Evolutionary conservation across 1,139 yeast genomes (phyloP).

Genomic region (Nakaseomyces glabratus): DNA sequence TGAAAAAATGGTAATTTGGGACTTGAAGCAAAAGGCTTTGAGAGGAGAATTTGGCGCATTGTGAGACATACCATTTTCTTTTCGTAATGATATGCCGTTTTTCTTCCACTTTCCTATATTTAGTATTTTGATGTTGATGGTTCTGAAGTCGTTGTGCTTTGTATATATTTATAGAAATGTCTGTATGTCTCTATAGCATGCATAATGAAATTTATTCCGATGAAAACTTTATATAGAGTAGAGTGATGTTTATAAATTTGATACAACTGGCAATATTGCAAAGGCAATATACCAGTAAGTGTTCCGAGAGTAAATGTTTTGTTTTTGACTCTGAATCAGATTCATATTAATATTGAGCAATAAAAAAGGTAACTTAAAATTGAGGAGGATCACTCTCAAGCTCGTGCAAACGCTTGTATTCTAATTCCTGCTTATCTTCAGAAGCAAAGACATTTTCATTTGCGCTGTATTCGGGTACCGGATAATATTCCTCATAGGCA

Average conservation of each 20-base stretch:
- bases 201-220: too few species aligned
- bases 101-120: background rate
- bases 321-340: too few species aligned
- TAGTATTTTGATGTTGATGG: too few species aligned
- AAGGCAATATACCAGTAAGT: too few species aligned
- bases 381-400: constrained; percentile 34
- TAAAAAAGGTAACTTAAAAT: background rate
- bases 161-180: too few species aligned
- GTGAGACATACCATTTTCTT: too few species aligned
- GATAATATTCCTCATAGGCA: constrained; percentile 12
- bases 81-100: background rate
- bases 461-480: constrained; percentile 25
- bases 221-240: too few species aligned
- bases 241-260: too few species aligned
- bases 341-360: constrained; percentile 2
- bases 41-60: constrained; percentile 29
- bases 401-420: constrained; percentile 27
- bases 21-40: constrained; percentile 30
- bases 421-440: constrained; percentile 33
- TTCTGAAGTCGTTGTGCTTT: too few species aligned
- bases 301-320: too few species aligned
- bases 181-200: too few species aligned
- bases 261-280: too few species aligned
- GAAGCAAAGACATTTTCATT: constrained; percentile 10
- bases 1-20: constrained; percentile 37